Conservation (phyloP, 2,329 filamentous ascomycete species). For the Phoma sp. region DNA sequence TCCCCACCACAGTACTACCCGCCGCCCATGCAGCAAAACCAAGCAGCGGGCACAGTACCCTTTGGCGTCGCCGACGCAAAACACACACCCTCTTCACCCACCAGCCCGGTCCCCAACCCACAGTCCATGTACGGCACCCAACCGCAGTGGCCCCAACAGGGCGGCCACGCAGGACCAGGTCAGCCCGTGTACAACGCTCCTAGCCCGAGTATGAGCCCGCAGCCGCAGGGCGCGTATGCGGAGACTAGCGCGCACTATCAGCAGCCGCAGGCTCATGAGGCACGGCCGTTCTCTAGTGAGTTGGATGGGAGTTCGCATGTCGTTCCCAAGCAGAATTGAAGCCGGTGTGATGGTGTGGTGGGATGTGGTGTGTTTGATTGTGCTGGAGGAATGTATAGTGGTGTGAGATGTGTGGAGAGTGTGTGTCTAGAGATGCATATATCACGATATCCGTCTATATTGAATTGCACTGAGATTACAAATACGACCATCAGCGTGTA, state of each 20-base stretch:
- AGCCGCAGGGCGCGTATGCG: slow-evolving; percentile 17
- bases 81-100: slow-evolving; percentile 25
- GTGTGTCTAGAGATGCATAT: too few species aligned
- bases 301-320: slow-evolving; percentile 20
- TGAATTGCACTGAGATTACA: too few species aligned
- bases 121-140: slow-evolving; percentile 2
- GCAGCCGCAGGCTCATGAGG: slow-evolving; percentile 5
- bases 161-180: slow-evolving; percentile 7
- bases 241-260: slow-evolving; percentile 6
- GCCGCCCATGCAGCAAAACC: slow-evolving; percentile 24
- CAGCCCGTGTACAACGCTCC: slow-evolving; percentile 21
- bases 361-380: too few species aligned
- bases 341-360: too few species aligned
- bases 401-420: too few species aligned
- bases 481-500: too few species aligned
- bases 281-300: slow-evolving; percentile 30
- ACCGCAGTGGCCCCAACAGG: slow-evolving; percentile 28
- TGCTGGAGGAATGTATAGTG: too few species aligned
- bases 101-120: slow-evolving; percentile 13
- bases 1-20: slow-evolving; percentile 27
- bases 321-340: too few species aligned
- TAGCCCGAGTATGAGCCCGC: slow-evolving; percentile 19
- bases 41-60: slow-evolving; percentile 19
- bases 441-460: too few species aligned
- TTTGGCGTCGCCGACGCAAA: slow-evolving; percentile 26